Evolutionary conservation across 331 rosid genomes (phyloP), one percentile per base, ranked within the genome.

Genomic region (Cydonia oblonga): DNA sequence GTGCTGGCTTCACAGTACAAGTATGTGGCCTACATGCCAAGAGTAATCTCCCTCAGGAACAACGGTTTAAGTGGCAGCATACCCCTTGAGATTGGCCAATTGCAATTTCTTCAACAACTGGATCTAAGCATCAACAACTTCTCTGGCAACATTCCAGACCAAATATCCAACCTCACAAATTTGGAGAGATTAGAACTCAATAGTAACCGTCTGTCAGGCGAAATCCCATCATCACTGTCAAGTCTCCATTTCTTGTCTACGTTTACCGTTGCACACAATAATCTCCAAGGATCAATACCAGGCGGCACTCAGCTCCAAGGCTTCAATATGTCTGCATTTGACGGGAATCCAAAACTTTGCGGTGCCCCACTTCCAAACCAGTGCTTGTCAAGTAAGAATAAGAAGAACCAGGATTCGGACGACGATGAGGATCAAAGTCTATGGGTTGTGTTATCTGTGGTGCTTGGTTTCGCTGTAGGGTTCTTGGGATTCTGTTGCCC

Each of bases 1-100:
- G 1, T 5, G 8, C 1, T 6, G 0, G 0, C 3, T 0, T 6
- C 3, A 6, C 53, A 16, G 9, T 2, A 0, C n/a, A 46, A 46
- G 0, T 16, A 49, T 6, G 4, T 49, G 2, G 3, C 9, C 54
- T 16, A 49, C 54, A 2, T 49, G 2, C 54, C 20, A 19, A 1
- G 1, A 16, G 0, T 2, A 15, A 16, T 49, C 3, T 0, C 0
- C 20, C 0, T 49, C 10, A 1, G 4, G 8, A 49, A 49, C n/a
- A 49, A 49, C 54, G 16, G 4, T 18, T 18, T 49, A 16, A 49
- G 20, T 6, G 54, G 20, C 10, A 49, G n/a, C 54, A 46, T 46
- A 15, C 53, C 53, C 9, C 5, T 16, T 5, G 9, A 15, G 53
- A 46, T 46, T 15, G 53, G n/a, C 3, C 9, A 2, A 6, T 46